Conservation (phyloP, 1,284 basidiomycete species). For the Vanrija sp. region DNA sequence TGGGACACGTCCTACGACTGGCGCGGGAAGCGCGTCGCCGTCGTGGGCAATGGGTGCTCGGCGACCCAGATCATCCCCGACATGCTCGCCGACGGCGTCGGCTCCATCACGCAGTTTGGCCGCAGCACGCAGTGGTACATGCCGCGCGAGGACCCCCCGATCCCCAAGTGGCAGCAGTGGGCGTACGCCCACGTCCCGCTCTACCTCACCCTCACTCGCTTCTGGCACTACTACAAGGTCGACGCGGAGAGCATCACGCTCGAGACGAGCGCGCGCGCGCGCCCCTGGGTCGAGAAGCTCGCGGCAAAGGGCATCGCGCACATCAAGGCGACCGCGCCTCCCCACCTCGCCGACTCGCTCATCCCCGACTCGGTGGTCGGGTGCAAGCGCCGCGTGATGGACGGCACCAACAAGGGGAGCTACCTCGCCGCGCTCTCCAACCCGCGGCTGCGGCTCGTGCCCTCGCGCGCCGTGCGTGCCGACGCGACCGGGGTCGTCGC, state of each 20-base stretch:
- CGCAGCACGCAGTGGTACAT: no score
- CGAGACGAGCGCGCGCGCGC: background rate
- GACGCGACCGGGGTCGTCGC: background rate
- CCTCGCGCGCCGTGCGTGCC: background rate
- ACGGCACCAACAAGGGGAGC: background rate
- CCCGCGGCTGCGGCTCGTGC: background rate
- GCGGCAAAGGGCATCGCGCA: background rate
- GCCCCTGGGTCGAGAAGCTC: background rate
- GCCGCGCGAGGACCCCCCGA: background rate
- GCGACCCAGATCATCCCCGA: background rate
- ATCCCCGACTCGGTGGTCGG: background rate
- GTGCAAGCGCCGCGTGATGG: background rate
- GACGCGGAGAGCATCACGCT: background rate
- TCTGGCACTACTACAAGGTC: background rate
- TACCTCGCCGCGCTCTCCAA: background rate
- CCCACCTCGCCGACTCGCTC: background rate
- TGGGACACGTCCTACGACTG: background rate
- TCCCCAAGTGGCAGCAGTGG: background rate
- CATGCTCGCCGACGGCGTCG: background rate
- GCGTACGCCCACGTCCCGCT: background rate
- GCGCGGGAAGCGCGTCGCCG: background rate
- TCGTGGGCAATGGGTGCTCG: background rate
- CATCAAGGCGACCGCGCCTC: background rate
- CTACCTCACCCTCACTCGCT: background rate
- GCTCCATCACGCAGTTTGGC: background rate